These are phyloP conservation scores for Hypoxylon crocopeplum DNA, from an alignment of 495 filamentous ascomycete species.

Conservation along the genomic window DNA sequence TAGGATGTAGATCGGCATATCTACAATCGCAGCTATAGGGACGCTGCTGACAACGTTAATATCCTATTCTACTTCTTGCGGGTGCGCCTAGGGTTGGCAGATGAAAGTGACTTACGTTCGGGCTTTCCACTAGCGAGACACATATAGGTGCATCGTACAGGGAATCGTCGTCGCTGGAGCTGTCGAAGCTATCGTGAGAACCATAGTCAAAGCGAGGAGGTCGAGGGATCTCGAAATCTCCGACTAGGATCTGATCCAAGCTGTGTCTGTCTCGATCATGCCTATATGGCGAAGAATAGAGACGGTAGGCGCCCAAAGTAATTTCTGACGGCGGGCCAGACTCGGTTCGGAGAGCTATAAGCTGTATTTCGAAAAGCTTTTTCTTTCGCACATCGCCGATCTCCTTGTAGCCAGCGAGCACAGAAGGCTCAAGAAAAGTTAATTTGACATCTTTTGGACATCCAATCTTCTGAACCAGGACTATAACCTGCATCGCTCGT, in stretches of 20 bases:
- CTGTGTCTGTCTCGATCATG: constrained; percentile 2
- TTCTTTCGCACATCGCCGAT: constrained; percentile 22
- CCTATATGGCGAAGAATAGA: constrained; percentile 20
- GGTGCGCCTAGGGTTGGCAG: not conserved
- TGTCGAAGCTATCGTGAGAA: constrained; percentile 4
- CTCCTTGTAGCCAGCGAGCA: constrained; percentile 12
- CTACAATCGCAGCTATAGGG: constrained; percentile 25
- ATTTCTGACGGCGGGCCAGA: not conserved
- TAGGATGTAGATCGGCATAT: constrained; percentile 20
- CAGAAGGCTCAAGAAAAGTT: constrained; percentile 1
- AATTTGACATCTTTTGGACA: constrained; percentile 18
- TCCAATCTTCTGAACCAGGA: constrained; percentile 18
- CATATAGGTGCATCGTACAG: constrained; percentile 3
- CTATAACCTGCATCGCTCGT: not conserved
- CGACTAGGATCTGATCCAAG: constrained; percentile 13
- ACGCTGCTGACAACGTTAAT: constrained; percentile 5
- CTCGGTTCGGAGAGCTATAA: constrained; percentile 5
- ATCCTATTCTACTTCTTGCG: not conserved
- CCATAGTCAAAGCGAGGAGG: constrained; percentile 3
- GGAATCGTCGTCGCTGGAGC: constrained; percentile 24
- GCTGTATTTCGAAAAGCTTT: constrained; percentile 27
- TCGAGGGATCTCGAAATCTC: constrained; percentile 9
- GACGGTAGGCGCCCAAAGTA: constrained; percentile 4
- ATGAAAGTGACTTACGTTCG: constrained; percentile 2
- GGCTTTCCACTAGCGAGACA: not conserved